These are phyloP conservation scores for Parathielavia appendiculata DNA, from an alignment of 495 filamentous ascomycete genomes.

Conservation along the genomic window DNA sequence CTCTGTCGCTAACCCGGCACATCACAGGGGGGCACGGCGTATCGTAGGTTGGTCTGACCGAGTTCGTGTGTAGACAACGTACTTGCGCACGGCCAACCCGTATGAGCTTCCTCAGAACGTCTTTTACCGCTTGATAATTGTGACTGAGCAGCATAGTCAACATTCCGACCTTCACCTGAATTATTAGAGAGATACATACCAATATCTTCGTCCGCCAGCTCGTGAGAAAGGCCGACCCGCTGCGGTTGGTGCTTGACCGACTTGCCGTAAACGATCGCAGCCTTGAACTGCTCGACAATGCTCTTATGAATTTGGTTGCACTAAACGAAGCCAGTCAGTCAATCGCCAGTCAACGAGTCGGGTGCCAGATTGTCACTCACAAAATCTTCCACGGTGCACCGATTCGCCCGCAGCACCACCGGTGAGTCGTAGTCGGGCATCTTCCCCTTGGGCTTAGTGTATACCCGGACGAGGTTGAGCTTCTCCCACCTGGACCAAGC, in stretches of 20 bases:
- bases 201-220: conserved; percentile 95
- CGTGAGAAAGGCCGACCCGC: conserved; percentile 84
- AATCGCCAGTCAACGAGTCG: conserved; percentile 11
- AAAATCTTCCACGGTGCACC: conserved; percentile 93
- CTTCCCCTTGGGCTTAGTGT: conserved; percentile 97
- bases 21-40: conserved; percentile 6
- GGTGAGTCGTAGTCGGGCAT: conserved; percentile 88
- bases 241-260: conserved; percentile 99
- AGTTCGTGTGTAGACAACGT: not conserved
- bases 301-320: conserved; percentile 95
- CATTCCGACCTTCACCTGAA: not conserved
- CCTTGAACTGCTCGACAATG: conserved; percentile 93
- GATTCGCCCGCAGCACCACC: conserved; percentile 76
- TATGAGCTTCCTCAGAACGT: not conserved
- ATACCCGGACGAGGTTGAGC: conserved; percentile 81
- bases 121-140: conserved; percentile 91
- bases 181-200: conserved; percentile 55
- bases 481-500: conserved; percentile 68
- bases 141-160: conserved; percentile 55
- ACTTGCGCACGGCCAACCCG: not conserved
- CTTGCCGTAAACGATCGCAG: conserved; percentile 91
- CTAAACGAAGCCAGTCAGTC: conserved; percentile 42
- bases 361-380: conserved; percentile 50
- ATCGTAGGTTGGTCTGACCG: not conserved
- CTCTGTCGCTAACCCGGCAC: not conserved